These are phyloP conservation scores for Colletotrichum sp. DNA, from an alignment of 2,329 filamentous ascomycete species.

Conservation along the genomic window DNA sequence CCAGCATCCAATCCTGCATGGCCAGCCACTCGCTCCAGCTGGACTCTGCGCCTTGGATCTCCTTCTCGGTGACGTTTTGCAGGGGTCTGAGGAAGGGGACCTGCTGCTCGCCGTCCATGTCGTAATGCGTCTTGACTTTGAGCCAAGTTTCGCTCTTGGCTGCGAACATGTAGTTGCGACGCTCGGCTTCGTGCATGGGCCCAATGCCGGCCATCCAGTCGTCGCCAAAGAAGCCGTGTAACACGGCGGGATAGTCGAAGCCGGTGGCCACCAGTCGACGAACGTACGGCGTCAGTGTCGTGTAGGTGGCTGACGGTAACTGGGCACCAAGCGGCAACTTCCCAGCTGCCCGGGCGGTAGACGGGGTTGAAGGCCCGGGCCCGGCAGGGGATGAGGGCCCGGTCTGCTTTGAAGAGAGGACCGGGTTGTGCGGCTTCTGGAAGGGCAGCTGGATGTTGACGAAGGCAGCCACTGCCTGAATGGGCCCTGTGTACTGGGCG, in stretches of 20 bases:
- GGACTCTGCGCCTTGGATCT: slow-evolving; percentile 82
- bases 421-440: slow-evolving; percentile 64
- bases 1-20: slow-evolving; percentile 99
- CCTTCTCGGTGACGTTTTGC: slow-evolving; percentile 75
- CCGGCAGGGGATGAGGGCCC: slow-evolving; percentile 38
- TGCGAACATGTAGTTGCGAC: slow-evolving; percentile 93
- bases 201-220: slow-evolving; percentile 85
- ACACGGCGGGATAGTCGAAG: slow-evolving; percentile 83
- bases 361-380: slow-evolving; percentile 29
- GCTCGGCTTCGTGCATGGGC: slow-evolving; percentile 84
- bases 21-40: slow-evolving; percentile 95
- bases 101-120: slow-evolving; percentile 81
- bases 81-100: slow-evolving; percentile 88
- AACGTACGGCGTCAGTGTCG: slow-evolving; percentile 87
- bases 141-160: slow-evolving; percentile 93
- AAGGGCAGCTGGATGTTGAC: slow-evolving; percentile 92
- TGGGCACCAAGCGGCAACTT: slow-evolving; percentile 29
- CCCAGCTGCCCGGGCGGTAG: slow-evolving; percentile 32
- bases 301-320: slow-evolving; percentile 34
- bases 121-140: slow-evolving; percentile 87
- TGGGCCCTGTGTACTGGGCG: slow-evolving; percentile 80
- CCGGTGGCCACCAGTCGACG: slow-evolving; percentile 89
- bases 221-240: slow-evolving; percentile 97
- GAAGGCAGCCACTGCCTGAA: slow-evolving; percentile 88
- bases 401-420: slow-evolving; percentile 41